These are phyloP conservation scores for Trichoderma sp. DNA, from an alignment of 2,329 filamentous ascomycete species.

Conservation along the genomic window DNA sequence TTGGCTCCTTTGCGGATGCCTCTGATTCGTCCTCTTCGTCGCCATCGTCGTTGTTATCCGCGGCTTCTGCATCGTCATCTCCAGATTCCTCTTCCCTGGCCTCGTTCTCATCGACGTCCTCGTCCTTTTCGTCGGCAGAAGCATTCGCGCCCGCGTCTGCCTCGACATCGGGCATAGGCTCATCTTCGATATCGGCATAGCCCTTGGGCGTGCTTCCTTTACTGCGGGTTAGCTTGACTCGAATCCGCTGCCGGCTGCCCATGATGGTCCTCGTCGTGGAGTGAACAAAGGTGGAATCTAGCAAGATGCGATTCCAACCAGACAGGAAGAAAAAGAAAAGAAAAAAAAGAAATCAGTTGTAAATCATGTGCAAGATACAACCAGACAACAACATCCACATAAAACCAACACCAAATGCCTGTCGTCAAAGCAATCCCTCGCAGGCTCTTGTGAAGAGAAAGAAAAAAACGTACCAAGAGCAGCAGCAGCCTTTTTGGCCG, in stretches of 20 bases:
- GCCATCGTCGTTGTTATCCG: slow-evolving; percentile 52
- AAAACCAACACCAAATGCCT: background rate
- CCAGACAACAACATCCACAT: background rate
- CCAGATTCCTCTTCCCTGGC: slow-evolving; percentile 43
- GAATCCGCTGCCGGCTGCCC: slow-evolving; percentile 34
- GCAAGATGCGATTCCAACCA: too few species aligned
- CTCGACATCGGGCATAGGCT: slow-evolving; percentile 39
- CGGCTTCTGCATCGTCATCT: slow-evolving; percentile 38
- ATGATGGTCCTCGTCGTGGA: slow-evolving; percentile 24
- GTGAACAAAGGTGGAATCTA: too few species aligned
- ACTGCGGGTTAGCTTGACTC: slow-evolving; percentile 37
- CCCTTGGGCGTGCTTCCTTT: slow-evolving; percentile 46
- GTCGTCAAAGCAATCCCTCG: slow-evolving; percentile 2
- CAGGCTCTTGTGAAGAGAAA: background rate
- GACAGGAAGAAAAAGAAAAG: background rate
- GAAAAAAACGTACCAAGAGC: slow-evolving; percentile 49
- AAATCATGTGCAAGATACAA: background rate
- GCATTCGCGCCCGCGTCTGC: slow-evolving; percentile 26
- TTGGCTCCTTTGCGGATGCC: slow-evolving; percentile 52
- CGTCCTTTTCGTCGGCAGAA: slow-evolving; percentile 30
- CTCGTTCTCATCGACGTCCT: slow-evolving; percentile 45
- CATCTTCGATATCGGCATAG: slow-evolving; percentile 46
- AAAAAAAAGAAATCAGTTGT: background rate
- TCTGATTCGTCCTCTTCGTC: slow-evolving; percentile 42
- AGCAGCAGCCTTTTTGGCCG: slow-evolving; percentile 55